These are phyloP conservation scores for Neltuma alba DNA, from an alignment of 306 rosid genomes.

Conservation along the genomic window DNA sequence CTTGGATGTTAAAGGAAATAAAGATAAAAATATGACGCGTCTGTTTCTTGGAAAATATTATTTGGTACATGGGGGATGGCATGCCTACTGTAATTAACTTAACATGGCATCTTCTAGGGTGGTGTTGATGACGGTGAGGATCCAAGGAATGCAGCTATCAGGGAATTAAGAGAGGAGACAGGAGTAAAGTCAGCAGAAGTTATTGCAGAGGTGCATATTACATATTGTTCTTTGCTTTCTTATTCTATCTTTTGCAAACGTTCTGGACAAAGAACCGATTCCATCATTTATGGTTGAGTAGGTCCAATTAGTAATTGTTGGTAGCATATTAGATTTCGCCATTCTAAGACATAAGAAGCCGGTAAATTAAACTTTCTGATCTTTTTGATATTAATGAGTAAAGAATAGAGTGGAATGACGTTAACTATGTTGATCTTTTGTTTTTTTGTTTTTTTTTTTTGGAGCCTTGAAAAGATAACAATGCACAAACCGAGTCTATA, in stretches of 20 bases:
- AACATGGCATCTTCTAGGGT: conserved; percentile 51
- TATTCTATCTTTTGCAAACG: not conserved
- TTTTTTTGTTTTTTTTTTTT: no score
- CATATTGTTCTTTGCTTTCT: conserved; percentile 6
- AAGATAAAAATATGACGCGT: not conserved
- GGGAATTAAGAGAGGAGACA: conserved; percentile 90
- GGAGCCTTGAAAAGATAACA: not conserved
- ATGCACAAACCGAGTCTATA: not conserved
- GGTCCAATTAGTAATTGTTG: not conserved
- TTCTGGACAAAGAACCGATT: not conserved
- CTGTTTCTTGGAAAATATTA: conserved; percentile 1
- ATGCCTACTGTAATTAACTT: conserved; percentile 4
- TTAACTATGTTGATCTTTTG: no score
- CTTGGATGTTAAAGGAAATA: not conserved
- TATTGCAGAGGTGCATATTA: conserved; percentile 64
- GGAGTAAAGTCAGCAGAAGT: conserved; percentile 86
- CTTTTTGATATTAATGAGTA: not conserved
- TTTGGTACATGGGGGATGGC: conserved; percentile 19
- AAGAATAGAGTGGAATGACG: no score
- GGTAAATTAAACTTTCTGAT: not conserved
- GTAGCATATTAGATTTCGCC: not conserved
- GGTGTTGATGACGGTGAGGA: conserved; percentile 92
- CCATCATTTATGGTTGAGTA: not conserved
- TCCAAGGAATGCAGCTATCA: conserved; percentile 73
- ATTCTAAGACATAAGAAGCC: not conserved